A percentile compares a stretch with the other conserved stretches of the same genome.
These are phyloP conservation scores for Musa beccarii DNA, from an alignment of 176 grass and related monocot species.

Conservation along the genomic window DNA sequence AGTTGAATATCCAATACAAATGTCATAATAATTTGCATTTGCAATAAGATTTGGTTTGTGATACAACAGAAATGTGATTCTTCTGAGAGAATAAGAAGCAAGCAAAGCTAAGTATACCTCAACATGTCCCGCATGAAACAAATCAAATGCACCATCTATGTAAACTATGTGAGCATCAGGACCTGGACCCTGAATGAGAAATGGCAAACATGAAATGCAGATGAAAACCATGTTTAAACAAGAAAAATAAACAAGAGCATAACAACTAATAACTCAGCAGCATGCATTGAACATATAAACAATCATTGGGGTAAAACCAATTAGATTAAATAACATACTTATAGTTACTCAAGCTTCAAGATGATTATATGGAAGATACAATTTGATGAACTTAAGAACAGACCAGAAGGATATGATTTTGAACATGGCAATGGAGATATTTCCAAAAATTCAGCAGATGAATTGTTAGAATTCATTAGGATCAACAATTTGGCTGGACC, in stretches of 20 bases:
- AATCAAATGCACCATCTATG: slow-evolving; percentile 96
- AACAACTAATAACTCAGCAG: neutral
- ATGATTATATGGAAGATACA: neutral
- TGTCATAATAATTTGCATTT: neutral
- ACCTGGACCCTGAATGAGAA: slow-evolving; percentile 47
- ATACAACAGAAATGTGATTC: neutral
- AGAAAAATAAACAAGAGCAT: neutral
- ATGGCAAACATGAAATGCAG: neutral
- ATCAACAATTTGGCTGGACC: too few relatives aligned
- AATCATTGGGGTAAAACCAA: neutral
- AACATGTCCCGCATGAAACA: slow-evolving; percentile 96
- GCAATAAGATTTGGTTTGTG: neutral
- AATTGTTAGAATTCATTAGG: too few relatives aligned
- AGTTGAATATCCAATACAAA: too few relatives aligned
- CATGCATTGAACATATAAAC: neutral
- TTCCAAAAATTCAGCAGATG: too few relatives aligned
- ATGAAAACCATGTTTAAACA: neutral
- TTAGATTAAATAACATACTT: neutral
- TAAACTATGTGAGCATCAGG: slow-evolving; percentile 85
- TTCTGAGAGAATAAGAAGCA: neutral
- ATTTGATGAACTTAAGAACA: too few relatives aligned
- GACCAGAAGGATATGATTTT: slow-evolving; percentile 34
- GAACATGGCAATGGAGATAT: slow-evolving; percentile 26
- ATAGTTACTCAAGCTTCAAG: neutral
- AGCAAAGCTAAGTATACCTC: slow-evolving; percentile 37